These are phyloP conservation scores for Calonectria naviculata DNA, from an alignment of 2,329 filamentous ascomycete genomes.

Conservation along the genomic window DNA sequence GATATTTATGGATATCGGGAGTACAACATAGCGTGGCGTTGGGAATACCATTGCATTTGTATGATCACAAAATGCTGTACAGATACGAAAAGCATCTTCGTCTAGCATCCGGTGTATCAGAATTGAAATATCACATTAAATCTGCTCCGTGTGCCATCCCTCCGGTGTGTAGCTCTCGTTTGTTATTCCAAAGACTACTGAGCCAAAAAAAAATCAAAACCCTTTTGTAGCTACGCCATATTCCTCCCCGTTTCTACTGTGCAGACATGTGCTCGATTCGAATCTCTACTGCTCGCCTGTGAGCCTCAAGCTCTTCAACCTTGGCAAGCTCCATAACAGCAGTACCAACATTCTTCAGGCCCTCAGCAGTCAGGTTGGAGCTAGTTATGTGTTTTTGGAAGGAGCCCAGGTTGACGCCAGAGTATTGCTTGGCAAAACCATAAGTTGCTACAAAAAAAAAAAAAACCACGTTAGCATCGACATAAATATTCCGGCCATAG, in stretches of 20 bases:
- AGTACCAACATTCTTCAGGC: slow-evolving; percentile 83
- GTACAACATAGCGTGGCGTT: slow-evolving; percentile 49
- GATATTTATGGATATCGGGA: slow-evolving; percentile 26
- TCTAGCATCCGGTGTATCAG: slow-evolving; percentile 16
- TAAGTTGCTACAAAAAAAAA: slow-evolving; percentile 78
- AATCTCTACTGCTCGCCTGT: slow-evolving; percentile 90
- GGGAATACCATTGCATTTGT: slow-evolving; percentile 37
- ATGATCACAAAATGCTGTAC: slow-evolving; percentile 32
- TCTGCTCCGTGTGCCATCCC: not conserved
- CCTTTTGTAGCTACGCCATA: slow-evolving; percentile 25
- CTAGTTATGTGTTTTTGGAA: slow-evolving; percentile 99
- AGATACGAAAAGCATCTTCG: slow-evolving; percentile 27
- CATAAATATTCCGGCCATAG: not conserved
- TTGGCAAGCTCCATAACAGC: slow-evolving; percentile 96
- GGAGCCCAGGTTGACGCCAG: slow-evolving; percentile 93
- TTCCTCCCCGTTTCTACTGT: slow-evolving; percentile 34
- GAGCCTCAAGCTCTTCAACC: slow-evolving; percentile 94
- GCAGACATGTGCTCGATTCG: slow-evolving; percentile 67
- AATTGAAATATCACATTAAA: not conserved
- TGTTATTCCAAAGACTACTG: slow-evolving; percentile 13
- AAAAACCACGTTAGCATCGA: slow-evolving; percentile 31
- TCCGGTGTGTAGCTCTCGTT: not conserved
- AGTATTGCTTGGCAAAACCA: slow-evolving; percentile 98
- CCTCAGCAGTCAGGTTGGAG: slow-evolving; percentile 87
- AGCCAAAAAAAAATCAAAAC: slow-evolving; percentile 6